Conservation (phyloP, 345 rosid genomes). For the Eucalyptus shirleyi region DNA sequence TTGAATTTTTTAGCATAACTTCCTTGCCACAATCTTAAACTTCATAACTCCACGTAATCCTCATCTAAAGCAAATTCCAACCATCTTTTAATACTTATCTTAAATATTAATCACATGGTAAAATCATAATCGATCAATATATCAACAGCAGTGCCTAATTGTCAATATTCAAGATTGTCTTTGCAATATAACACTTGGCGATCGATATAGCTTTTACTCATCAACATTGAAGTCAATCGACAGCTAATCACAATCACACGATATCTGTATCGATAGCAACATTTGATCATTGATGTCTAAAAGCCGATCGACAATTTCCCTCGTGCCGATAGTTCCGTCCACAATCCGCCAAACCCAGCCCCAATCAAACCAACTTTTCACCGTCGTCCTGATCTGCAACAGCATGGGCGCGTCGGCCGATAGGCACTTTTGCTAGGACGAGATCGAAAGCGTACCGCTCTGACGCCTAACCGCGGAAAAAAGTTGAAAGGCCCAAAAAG, state of each 20-base stretch:
- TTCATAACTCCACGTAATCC: not conserved
- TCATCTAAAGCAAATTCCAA: not conserved
- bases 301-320: not conserved
- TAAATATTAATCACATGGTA: not conserved
- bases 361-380: not conserved
- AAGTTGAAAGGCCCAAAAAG: not conserved
- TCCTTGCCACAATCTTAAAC: not conserved
- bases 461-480: not conserved
- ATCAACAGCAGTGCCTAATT: accelerated
- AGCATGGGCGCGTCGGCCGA: not conserved
- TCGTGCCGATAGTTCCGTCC: not conserved
- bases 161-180: not conserved
- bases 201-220: not conserved
- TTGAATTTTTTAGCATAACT: accelerated
- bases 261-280: not conserved
- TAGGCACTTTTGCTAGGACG: not conserved
- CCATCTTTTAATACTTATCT: too few relatives aligned
- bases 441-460: not conserved
- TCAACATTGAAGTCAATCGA: accelerated
- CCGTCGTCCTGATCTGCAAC: not conserved
- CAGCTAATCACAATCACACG: accelerated
- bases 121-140: not conserved
- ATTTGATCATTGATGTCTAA: too few relatives aligned
- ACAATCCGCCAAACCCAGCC: not conserved
- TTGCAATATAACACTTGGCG: not conserved